Conservation (phyloP, 768 basidiomycete species). For the Amanita muscaria region DNA sequence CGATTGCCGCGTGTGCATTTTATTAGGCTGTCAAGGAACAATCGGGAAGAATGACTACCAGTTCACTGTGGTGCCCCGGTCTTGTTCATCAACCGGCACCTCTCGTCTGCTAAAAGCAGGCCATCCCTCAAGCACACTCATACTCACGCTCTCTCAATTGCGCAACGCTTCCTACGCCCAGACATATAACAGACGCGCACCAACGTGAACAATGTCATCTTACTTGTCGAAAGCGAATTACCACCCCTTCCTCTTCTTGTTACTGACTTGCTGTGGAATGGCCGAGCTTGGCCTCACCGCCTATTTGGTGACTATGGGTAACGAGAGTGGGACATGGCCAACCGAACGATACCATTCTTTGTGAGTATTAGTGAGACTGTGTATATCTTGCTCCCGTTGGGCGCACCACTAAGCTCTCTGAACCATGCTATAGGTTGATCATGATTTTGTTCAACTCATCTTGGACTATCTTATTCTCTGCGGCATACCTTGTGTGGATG, state of each 20-base stretch:
- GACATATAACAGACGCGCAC: too few relatives aligned
- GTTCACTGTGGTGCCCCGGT: neutral
- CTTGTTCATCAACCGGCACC: neutral
- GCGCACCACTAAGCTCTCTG: neutral
- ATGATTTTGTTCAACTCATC: conserved; percentile 55
- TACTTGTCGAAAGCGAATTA: conserved; percentile 45
- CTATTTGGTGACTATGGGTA: conserved; percentile 63
- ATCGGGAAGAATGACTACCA: neutral
- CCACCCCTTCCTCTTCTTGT: conserved; percentile 51
- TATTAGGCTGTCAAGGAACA: neutral
- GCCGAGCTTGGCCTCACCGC: conserved; percentile 70
- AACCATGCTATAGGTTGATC: conserved; percentile 32
- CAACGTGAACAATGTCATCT: conserved; percentile 23
- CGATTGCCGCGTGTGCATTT: neutral
- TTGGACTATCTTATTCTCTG: conserved; percentile 69
- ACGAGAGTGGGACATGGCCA: conserved; percentile 52
- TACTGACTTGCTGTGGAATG: conserved; percentile 60
- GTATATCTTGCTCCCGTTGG: neutral
- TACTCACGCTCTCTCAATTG: too few relatives aligned
- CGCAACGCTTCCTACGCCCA: too few relatives aligned
- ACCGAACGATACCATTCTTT: conserved; percentile 55
- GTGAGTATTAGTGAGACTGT: conserved; percentile 27
- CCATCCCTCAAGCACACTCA: too few relatives aligned
- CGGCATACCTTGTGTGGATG: conserved; percentile 65
- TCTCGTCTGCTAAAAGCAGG: too few relatives aligned